Evolutionary conservation across 768 basidiomycete species (phyloP), one percentile per base, ranked within the genome.

Genomic region (Leccinum boreale): DNA sequence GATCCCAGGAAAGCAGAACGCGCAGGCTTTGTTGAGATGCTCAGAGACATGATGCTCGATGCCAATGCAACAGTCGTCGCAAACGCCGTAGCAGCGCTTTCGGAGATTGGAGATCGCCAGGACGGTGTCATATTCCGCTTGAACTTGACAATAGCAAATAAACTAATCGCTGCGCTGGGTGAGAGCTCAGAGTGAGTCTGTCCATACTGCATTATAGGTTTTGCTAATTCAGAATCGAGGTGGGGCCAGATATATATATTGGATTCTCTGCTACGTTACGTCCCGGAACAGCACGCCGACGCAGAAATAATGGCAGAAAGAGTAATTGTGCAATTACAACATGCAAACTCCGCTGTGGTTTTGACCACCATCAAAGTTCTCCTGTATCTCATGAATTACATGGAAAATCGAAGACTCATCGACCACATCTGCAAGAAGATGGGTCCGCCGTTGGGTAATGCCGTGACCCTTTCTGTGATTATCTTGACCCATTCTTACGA

Each of bases 181-280:
- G 97, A 98, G 77, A 97, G 95, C 67, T 98, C 96, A 57, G 97
- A 98, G 97, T 98, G 69, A 64, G 94, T 86, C 33, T 14, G 35
- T 47, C 19, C 56, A 29, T 33, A 19, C 8, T 42, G 24, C 53
- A 24, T 53, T 53, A 47, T 36, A 12, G 15, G 39, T 52, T 57
- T 57, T 57, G 29, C 65, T 58, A 59, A 63, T 58, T 17, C 21
- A 17, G 57, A 51, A 46, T 62, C 12, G 70, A 99, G 96, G 73
- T 99, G 97, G 97, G 96, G 96, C 1, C 95, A 98, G 73, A 94
- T 98, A 53, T 99, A 98, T 69, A 98, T 99, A 62, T 79, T 99
- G 44, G 97, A 99, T 71, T 92, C 92, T 1, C 73, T 99, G 29
- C 74, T 99, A 55, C 91, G 94, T 39, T 98, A 90, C 70, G 91